Evolutionary conservation across 192 early-diverging fungal species (phyloP), one percentile per base, ranked within the genome.

Genomic region (Linnemannia schmuckeri): DNA sequence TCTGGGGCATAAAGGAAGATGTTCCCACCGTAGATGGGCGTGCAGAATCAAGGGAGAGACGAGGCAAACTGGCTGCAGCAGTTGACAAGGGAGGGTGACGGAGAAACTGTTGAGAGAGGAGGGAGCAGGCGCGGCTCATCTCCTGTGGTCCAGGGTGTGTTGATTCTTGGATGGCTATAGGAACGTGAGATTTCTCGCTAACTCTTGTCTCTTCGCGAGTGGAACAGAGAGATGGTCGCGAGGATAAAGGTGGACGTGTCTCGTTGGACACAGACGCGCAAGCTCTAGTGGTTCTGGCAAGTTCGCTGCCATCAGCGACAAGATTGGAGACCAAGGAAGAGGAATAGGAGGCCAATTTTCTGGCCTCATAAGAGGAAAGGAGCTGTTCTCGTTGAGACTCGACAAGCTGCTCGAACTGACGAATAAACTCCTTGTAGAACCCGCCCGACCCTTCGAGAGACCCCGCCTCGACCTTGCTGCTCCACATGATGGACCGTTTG

Each of bases 361-460:
- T 35, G n/a, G 61, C 30, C 12, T 66, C 61, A 12, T 66, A 66
- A 3, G 30, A 66, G 46, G 17, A 9, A 52, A 84, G 27, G 4
- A 75, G 52, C 33, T 70, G 57, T 0, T 55, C 52, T 18, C 49
- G 73, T 5, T 55, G 57, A 3, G 66, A n/a, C n/a, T 79, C 76
- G 3, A 74, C 47, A 12, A 77, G 35, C 6, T 84, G 77, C 22
- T 75, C 77, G 35, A 84, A 37, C 10, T 55, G 61, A 22, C 68
- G 72, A 35, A 79, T 70, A 27, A 84, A 61, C 68, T 79, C 77
- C 6, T 74, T 78, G 44, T 84, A 84, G 27, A 55, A 84, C n/a
- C 61, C 72, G 0, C 77, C 72, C 3, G 77, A 79, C 0, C 77
- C 66, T 44, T 84, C 82, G 24, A 84, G 37, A 8, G 73, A 75